Evolutionary conservation across 345 rosid species (phyloP).

Genomic region (Citrus mangshanensis): DNA sequence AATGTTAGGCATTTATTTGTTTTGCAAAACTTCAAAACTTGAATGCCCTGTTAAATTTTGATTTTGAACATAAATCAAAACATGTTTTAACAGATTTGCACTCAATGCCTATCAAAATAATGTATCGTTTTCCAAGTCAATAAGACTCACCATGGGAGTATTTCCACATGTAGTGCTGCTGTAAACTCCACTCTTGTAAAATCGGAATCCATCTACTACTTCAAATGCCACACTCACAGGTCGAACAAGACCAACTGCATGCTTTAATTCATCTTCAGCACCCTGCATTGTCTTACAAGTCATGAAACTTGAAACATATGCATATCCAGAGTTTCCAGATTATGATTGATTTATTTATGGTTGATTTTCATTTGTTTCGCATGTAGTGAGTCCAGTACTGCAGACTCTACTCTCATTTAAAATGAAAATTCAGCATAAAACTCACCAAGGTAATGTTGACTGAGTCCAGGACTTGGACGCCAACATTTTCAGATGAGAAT

Average conservation of each 20-base stretch:
- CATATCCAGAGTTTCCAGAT: neutral
- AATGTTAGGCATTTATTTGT: neutral
- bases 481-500: conserved; percentile 71
- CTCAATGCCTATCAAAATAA: neutral
- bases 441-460: conserved; percentile 89
- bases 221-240: conserved; percentile 94
- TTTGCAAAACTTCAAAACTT: neutral
- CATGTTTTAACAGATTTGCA: neutral
- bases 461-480: conserved; percentile 61
- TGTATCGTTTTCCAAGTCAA: neutral
- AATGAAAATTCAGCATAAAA: neutral
- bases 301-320: neutral
- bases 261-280: conserved; percentile 84
- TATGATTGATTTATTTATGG: neutral
- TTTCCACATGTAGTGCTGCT: conserved; percentile 62
- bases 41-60: neutral
- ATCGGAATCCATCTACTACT: conserved; percentile 60
- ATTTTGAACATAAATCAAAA: neutral
- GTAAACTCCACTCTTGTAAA: conserved; percentile 82
- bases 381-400: neutral
- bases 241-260: conserved; percentile 82
- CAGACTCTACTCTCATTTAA: neutral
- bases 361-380: too few relatives aligned
- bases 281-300: conserved; percentile 46
- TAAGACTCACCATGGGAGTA: conserved; percentile 60